Evolutionary conservation across 2,329 filamentous ascomycete genomes (phyloP), one percentile per base, ranked within the genome.

Genomic region (Fusarium oxysporum): DNA sequence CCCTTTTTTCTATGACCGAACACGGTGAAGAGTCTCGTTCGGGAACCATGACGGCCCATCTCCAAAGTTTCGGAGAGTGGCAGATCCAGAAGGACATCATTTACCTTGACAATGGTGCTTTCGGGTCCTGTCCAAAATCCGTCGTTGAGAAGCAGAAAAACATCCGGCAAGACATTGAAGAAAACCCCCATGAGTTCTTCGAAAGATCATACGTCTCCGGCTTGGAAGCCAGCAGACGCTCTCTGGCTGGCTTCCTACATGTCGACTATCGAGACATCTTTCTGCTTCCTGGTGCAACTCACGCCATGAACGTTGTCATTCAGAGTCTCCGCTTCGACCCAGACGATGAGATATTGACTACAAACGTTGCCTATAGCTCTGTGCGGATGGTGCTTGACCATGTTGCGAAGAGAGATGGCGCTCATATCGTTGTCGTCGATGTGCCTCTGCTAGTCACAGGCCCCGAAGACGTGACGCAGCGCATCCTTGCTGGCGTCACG

Each of bases 311-410:
- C 8, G 23, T 58, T 16, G 55, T 58, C 16, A 45, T 58, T 32
- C 55, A 58, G 38, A 47, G 55, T 25, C 32, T 58, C 4, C 33
- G 16, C 11, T 47, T 45, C 40, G 6, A 37, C 1, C 8, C 17
- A 23, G 55, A 45, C 8, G 55, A 58, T 33, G 55, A 58, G 9
- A 58, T 58, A 45, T 32, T 58, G 41, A 58, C 55, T n/a, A 58
- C 40, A 3, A 58, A 58, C n/a, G 35, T 41, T 13, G 55, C 55
- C 3, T 58, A 58, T 10, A 58, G 55, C 55, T 58, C 55, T 19
- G 32, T 47, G 14, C 55, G 55, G 0, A 25, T 47, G 40, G 55
- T 25, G 5, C 41, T 58, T 28, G 55, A 58, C 30, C 55, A 58
- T 45, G 55, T 58, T 17, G 55, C 55, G 16, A 58, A 37, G 16